A percentile compares a stretch with the other conserved stretches of the same genome.
Evolutionary conservation across 108 stramenopile species (phyloP).

Genomic region (Stephanodiscus minutulus): DNA sequence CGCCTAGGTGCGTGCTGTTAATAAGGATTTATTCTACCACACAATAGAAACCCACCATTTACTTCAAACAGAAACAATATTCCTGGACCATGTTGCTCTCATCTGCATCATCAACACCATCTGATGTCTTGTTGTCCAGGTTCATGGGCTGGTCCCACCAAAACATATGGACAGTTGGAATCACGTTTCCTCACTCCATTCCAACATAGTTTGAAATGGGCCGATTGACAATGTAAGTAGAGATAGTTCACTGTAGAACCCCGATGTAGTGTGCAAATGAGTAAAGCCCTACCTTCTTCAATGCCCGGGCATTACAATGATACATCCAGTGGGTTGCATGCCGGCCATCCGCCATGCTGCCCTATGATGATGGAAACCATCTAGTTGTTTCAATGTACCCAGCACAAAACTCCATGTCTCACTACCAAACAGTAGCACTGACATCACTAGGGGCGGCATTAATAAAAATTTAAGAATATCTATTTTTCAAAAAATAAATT

Average conservation of each 20-base stretch:
- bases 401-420: background rate
- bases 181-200: background rate
- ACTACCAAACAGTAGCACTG: background rate
- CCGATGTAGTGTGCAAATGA: background rate
- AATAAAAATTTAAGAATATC: no score
- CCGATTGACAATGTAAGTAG: background rate
- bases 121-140: no score
- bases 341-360: background rate
- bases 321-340: background rate
- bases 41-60: no score
- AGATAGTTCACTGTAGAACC: background rate
- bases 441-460: no score
- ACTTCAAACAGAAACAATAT: no score
- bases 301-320: background rate
- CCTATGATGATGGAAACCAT: background rate
- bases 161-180: no score
- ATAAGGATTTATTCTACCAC: no score
- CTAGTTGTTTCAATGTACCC: background rate
- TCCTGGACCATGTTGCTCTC: no score
- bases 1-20: no score
- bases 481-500: no score
- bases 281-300: background rate
- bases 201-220: background rate
- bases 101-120: no score
- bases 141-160: no score